These are phyloP conservation scores for Schwanniomyces pseudopolymorphus DNA, from an alignment of 805 yeast species.

Conservation along the genomic window DNA sequence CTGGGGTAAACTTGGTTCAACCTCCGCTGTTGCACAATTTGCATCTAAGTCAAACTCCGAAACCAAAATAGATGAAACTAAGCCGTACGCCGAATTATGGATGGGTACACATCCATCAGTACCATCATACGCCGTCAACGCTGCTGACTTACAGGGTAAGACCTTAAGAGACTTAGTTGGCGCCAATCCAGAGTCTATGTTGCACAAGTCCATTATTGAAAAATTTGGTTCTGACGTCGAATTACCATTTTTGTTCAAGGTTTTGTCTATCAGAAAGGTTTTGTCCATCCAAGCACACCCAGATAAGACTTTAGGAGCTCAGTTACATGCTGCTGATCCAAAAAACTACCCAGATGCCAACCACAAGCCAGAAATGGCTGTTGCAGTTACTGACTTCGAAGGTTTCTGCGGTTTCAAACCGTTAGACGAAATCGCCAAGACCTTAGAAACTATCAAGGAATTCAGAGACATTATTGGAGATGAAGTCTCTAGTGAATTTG, in stretches of 20 bases:
- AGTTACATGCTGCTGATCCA: constrained; percentile 80
- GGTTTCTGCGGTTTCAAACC: constrained; percentile 99
- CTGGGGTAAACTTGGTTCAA: constrained; percentile 84
- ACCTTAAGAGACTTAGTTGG: constrained; percentile 67
- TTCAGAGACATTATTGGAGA: constrained; percentile 68
- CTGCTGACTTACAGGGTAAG: constrained; percentile 39
- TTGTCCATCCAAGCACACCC: constrained; percentile 98
- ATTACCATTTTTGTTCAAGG: constrained; percentile 92
- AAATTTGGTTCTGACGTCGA: constrained; percentile 71
- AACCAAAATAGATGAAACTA: constrained; percentile 61
- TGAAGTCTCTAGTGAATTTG: constrained; percentile 55
- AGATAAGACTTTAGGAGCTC: constrained; percentile 78
- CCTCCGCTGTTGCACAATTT: constrained; percentile 87
- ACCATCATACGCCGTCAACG: constrained; percentile 63
- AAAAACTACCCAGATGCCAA: constrained; percentile 95
- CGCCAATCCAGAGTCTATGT: constrained; percentile 53
- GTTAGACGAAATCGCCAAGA: constrained; percentile 66
- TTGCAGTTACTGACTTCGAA: constrained; percentile 93
- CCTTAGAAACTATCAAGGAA: constrained; percentile 75
- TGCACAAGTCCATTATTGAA: constrained; percentile 58
- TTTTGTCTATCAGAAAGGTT: constrained; percentile 88
- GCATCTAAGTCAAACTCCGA: constrained; percentile 68
- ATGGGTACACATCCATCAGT: constrained; percentile 98
- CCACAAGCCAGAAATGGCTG: constrained; percentile 99
- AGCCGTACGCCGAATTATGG: constrained; percentile 98